Evolutionary conservation across 73 alveolate genomes (phyloP), one percentile per base, ranked within the genome.

Genomic region (Symbiodinium natans): DNA sequence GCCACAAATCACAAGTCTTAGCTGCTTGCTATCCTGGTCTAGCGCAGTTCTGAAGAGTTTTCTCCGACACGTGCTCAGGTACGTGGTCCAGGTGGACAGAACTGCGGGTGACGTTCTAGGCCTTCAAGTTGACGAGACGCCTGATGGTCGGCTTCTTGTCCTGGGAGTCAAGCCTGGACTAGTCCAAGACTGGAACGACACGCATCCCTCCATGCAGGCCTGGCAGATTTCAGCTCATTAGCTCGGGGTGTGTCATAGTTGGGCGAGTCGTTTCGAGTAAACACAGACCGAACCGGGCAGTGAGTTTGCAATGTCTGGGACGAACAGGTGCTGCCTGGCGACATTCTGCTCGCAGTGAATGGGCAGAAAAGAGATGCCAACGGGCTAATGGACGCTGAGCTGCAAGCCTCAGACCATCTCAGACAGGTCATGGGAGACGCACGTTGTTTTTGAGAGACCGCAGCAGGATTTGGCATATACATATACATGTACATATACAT

Each of bases 301-400:
- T 25, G 34, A 63, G 4, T 6, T 34, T 63, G 31, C 31, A 38
- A 0, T 8, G 68, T 33, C 21, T 19, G 31, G 3, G 29, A 39
- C 9, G 25, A 36, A 71, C 68, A 90, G 97, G 97, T 90, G 27
- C 43, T 33, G 77, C 87, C n/a, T 0, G 97, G 97, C 8, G 97
- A 90, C 77, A 40, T 90, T 40, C 88, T 90, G 5, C 80, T 90
- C 13, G 73, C 43, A 33, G 97, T 90, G 77, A 90, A 90, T 31
- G 97, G 97, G n/a, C 87, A 90, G 38, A 73, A 52, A 27, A 80
- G 97, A 11, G 97, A 90, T 41, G 41, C 97, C 7, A 84, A 75
- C 77, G 36, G 75, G 23, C 34, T 90, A 88, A 90, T 71, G 97
- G 97, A 68, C n/a, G 8, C 95, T 23, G 38, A 15, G 82, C 82